Evolutionary conservation across 192 early-diverging fungal genomes (phyloP), one percentile per base, ranked within the genome.

Genomic region (Backusella australiensis): DNA sequence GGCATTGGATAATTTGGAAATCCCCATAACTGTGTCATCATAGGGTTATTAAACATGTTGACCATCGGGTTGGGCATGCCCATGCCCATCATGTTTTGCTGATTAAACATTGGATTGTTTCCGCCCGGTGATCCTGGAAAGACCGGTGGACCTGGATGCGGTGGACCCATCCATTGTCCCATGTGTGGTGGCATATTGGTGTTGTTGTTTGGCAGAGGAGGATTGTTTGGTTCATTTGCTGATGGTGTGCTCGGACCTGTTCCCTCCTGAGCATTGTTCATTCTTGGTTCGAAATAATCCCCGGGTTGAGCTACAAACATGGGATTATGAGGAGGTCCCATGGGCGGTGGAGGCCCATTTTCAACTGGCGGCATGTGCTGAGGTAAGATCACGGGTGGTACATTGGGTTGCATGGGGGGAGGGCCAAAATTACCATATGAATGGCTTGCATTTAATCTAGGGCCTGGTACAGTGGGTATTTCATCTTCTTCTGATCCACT

Each of bases 221-320:
- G 46, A 8, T 49, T 49, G 19, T 63, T 63, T 63, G 56, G 23
- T 63, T 63, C 56, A 63, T 63, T 63, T 63, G 11, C 56, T 29
- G 56, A 63, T 4, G 56, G 23, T 63, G 56, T 63, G 56, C 56
- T 63, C 56, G 56, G 56, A 63, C 56, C 56, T 63, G 56, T 63
- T 26, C 56, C 56, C 56, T 63, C 56, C 26, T 63, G 56, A 56
- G 7, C n/a, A 56, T 56, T 63, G 11, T 63, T 63, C 26, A 63
- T 26, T 26, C 56, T 63, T 23, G 56, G 56, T 32, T 63, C 56
- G 4, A 63, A 63, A 29, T 63, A 63, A 63, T 63, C 56, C 21
- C 56, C 56, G 56, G 56, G 56, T 63, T 63, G 56, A 29, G 56
- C 23, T 63, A 63, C 56, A 63, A 15, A 63, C 56, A 63, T 63